Base-by-base conservation (phyloP, 306 rosid species). In the Carpinus fangiana region DNA sequence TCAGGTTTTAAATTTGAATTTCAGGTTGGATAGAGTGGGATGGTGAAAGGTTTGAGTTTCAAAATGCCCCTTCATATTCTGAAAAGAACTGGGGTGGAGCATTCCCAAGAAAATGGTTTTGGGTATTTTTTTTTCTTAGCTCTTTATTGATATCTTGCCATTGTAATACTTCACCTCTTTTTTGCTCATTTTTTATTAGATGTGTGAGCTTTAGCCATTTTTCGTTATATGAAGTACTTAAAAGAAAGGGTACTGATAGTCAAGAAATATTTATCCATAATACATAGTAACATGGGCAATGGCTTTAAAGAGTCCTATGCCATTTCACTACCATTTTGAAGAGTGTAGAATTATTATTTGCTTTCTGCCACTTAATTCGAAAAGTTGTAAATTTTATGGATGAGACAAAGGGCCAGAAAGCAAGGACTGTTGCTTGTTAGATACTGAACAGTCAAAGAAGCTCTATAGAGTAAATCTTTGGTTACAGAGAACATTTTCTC, bases 21-120 rank as follows among this genome's bases (percentile, higher is more conserved):
- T 81, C 97, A 94, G 98, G 98, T 78, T 94, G 98, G 98, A 94
- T 94, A 81, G 98, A 94, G 90, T 94, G 98, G 98, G 97, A 86
- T 47, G 95, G 91, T 60, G 97, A 92, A 88, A 90, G 91, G 86
- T 81, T 88, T 78, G 98, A 94, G 85, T 94, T 94, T 77, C 86
- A 90, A 51, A 83, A 94, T 87, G 98, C 98, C 69, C 97, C 95
- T 46, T 90, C 98, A 46, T 92, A 94, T 84, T 92, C 97, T 3
- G 97, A 94, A 82, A 92, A 94, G 88, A 94, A 94, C 65, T 94
- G 98, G 98, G 98, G 98, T 74, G 98, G 95, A 83, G 95, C 77
- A 77, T 94, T 94, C 83, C 97, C 98, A 17, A 89, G 98, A 88
- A 94, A 90, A 87, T 94, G 98, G 98, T 94, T 92, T 89, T 94